Evolutionary conservation across 176 grass and related monocot genomes (phyloP).

Genomic region (Ampelocalamus luodianensis): DNA sequence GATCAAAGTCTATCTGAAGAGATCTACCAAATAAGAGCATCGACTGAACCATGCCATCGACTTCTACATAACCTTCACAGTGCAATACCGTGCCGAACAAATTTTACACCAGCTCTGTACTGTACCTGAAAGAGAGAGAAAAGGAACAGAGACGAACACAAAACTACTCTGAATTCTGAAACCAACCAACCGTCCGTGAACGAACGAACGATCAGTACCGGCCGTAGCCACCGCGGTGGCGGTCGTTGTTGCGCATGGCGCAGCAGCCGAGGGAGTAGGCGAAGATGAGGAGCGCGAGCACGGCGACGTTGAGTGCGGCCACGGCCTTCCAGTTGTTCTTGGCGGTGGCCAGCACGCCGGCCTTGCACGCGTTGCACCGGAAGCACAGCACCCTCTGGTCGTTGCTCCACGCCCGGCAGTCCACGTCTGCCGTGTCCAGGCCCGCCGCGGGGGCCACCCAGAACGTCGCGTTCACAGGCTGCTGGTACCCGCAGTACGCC

Average conservation of each 20-base stretch:
- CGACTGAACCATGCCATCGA: background rate
- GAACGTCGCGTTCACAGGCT: conserved; percentile 59
- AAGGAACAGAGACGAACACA: background rate
- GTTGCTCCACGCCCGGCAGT: conserved; percentile 74
- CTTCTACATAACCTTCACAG: background rate
- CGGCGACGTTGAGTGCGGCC: conserved; percentile 52
- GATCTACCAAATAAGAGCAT: background rate
- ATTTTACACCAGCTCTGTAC: background rate
- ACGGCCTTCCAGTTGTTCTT: conserved; percentile 66
- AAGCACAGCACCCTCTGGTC: conserved; percentile 62
- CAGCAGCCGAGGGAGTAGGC: conserved; percentile 74
- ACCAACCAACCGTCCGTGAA: background rate
- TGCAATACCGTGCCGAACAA: background rate
- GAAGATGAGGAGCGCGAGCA: conserved; percentile 54
- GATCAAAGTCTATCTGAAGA: background rate
- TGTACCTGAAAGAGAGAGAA: background rate
- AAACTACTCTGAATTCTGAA: background rate
- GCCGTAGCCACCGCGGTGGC: background rate
- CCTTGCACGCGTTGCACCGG: conserved; percentile 72
- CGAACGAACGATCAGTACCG: conserved; percentile 10
- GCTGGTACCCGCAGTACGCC: conserved; percentile 60
- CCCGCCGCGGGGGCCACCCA: conserved; percentile 44
- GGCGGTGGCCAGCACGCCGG: conserved; percentile 55
- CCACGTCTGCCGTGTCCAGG: conserved; percentile 30
- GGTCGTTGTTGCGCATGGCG: conserved; percentile 57